Base-by-base conservation (phyloP, 2,329 filamentous ascomycete species). In the Aspergillus caelatus region DNA sequence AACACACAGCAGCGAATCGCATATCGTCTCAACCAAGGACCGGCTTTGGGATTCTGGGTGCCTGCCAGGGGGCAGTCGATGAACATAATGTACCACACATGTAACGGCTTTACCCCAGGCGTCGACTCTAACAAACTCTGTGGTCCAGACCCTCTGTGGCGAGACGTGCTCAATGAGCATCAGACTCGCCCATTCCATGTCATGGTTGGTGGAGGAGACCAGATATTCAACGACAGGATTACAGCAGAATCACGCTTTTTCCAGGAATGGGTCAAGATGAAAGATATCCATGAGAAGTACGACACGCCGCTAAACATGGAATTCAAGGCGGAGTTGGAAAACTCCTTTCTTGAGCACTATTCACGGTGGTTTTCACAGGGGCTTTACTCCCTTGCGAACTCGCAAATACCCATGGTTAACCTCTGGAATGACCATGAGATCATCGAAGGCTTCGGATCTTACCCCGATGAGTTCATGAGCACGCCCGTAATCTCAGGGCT, bases 21-120 rank as follows among this genome's bases (percentile, higher is more conserved):
- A 0, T 99, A 99, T 78, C 91, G 94, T 60, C 96, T 99, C 81
- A 99, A 99, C 74, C 86, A 90, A 54, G 94, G 95, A 0, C 94
- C 94, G 7, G 88, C 92, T 2, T 89, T 92, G 58, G 92, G 91
- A 1, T 99, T 99, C 77, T 99, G 95, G 94, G 93, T 99, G 0
- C 95, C 96, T 6, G 91, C 90, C 36, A 86, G 85, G 57, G 90
- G 88, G 19, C 86, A 96, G 75, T 87, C 91, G 2, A 99, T 99
- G 95, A 97, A 98, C 80, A 92, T 97, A 75, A 97, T 98, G 93
- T 99, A 97, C 80, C 88, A 98, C 81, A 97, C 91, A 75, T 97
- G 95, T 82, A 99, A 99, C 76, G 95, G 96, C 2, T 99, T 99
- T 82, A 94, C 92, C 70, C 77, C 90, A 58, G 90, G 87, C 62